A percentile compares a stretch with the other conserved stretches of the same genome.
phyloP scores from a whole-genome alignment of 140 eudicot genomes.

The Cichorium intybus region DNA sequence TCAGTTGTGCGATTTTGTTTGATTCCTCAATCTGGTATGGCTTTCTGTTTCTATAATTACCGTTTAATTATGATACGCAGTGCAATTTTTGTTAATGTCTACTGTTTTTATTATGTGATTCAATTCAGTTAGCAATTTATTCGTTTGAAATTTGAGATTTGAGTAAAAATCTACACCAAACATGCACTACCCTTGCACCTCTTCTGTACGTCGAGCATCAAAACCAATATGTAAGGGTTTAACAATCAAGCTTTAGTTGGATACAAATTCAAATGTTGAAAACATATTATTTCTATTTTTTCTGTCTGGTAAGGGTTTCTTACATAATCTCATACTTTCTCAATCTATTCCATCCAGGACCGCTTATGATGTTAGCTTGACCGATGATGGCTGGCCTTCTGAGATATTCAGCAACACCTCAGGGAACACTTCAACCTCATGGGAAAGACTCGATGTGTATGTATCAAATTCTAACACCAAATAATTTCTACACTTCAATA shows the following conservation, averaged over 20 bases:
- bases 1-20: conserved; percentile 68
- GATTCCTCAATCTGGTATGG: conserved; percentile 56
- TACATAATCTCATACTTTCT: conserved; percentile 14
- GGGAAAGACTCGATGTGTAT: conserved; percentile 98
- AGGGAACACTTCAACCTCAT: conserved; percentile 77
- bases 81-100: not conserved
- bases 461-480: conserved; percentile 25
- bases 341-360: conserved; percentile 47
- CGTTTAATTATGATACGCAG: not conserved
- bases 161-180: too few species aligned
- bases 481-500: not conserved
- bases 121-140: not conserved
- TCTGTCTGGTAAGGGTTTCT: too few species aligned
- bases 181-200: too few species aligned
- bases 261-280: too few species aligned
- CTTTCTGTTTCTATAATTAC: not conserved
- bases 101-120: not conserved
- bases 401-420: conserved; percentile 52
- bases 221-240: too few species aligned
- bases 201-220: too few species aligned
- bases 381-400: conserved; percentile 74
- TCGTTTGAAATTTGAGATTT: not conserved
- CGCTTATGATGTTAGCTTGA: conserved; percentile 88
- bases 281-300: too few species aligned
- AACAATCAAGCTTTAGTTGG: too few species aligned